Evolutionary conservation across 139 green algal species (phyloP).

Genomic region (Chlorella sorokiniana): DNA sequence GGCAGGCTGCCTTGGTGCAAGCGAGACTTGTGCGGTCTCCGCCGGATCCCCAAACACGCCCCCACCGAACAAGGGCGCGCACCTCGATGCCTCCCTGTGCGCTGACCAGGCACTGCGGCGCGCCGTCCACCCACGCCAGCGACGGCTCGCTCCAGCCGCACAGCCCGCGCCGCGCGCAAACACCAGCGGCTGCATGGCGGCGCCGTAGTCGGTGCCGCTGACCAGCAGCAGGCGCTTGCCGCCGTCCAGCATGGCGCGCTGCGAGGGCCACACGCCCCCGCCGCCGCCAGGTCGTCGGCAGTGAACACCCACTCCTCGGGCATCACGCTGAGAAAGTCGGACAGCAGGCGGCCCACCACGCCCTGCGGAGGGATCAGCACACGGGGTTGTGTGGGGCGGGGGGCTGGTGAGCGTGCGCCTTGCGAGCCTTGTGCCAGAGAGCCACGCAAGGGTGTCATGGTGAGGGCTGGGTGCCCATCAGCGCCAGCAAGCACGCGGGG

Average conservation of each 20-base stretch:
- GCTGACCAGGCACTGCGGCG: conserved; percentile 39
- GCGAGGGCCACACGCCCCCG: conserved; percentile 10
- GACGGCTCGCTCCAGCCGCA: conserved; percentile 63
- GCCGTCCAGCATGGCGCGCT: conserved; percentile 37
- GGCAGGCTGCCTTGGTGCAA: neutral
- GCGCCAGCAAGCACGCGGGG: too few species aligned
- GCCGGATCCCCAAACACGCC: neutral
- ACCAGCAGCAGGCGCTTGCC: conserved; percentile 65
- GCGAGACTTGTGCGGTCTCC: too few species aligned
- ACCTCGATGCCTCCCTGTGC: neutral
- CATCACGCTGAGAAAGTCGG: conserved; percentile 45
- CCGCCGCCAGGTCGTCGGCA: conserved; percentile 36
- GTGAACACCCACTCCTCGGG: conserved; percentile 43
- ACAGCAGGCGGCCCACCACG: conserved; percentile 41
- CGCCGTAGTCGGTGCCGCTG: conserved; percentile 62
- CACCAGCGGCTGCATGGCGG: conserved; percentile 51
- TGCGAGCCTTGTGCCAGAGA: too few species aligned
- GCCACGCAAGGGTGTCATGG: too few species aligned
- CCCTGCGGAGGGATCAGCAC: conserved; percentile 47
- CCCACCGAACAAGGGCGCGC: neutral
- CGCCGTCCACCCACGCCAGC: conserved; percentile 33
- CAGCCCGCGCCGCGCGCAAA: conserved; percentile 46
- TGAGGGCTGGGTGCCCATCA: too few species aligned
- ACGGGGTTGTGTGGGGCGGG: too few species aligned
- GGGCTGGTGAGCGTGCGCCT: neutral